Evolutionary conservation across 2,329 filamentous ascomycete genomes (phyloP), one percentile per base, ranked within the genome.

Genomic region (Sclerotinia trifoliorum): DNA sequence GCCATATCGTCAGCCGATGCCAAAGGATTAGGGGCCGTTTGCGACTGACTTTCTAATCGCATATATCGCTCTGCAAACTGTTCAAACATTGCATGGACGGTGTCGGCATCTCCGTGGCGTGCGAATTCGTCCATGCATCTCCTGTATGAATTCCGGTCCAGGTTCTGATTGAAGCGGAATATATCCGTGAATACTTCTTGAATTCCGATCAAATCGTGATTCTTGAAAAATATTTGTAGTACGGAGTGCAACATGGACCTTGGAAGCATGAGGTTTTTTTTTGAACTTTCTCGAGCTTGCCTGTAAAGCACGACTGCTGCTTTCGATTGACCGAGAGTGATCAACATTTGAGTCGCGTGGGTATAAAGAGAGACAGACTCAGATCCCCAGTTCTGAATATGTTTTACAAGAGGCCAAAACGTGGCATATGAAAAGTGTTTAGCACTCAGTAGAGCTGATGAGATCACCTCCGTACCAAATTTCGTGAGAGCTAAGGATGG

Each of bases 11-110:
- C 71, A 39, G 73, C 69, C 39, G 61, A 60, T 46, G 60, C 60
- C 63, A 49, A 52, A 62, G 65, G 42, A n/a, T 67, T 56, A 49
- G 60, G 60, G 6, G 15, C 3, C 26, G 29, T 39, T 39, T 29
- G 21, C 17, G 60, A 51, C 49, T 39, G n/a, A 63, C 13, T 39
- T 58, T 39, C 57, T 42, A 39, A 56, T 46, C 44, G 56, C 66
- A 64, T 35, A 66, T 67, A 74, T 24, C 67, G 71, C 49, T 69
- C 66, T 15, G 72, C 61, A 70, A 73, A 80, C 51, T 79, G 78
- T 11, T 81, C 73, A 70, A 85, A 85, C 10, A 84, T 68, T 46
- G 77, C 74, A 52, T 81, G 73, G 42, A 84, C 80, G 26, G 79
- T 79, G 32, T 73, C 71, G 19, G 79, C 78, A 70, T 86, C 81